Evolutionary conservation across 2,329 filamentous ascomycete species (phyloP), one percentile per base, ranked within the genome.

Genomic region (Colletotrichum salicis): DNA sequence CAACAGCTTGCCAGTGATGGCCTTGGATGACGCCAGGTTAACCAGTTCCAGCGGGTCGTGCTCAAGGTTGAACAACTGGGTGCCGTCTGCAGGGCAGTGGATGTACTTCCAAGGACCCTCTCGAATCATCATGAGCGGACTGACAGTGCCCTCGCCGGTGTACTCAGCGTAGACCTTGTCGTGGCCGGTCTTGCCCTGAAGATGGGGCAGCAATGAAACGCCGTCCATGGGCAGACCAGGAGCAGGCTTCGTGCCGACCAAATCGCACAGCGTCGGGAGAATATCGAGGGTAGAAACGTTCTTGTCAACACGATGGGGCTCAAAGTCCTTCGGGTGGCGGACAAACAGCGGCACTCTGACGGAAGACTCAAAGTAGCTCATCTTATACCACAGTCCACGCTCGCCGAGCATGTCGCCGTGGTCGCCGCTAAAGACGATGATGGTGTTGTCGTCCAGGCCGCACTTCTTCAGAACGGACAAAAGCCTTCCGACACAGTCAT

Each of bases 391-490:
- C 58, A 98, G 85, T 6, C 93, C 93, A 64, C 94, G 91, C 85
- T 98, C 95, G 71, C 95, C 95, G 8, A 98, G 89, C 95, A 98
- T 98, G 82, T 98, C 95, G 67, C 95, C 95, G 79, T 98, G 95
- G 80, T 98, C 95, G 56, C 95, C 95, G 70, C 93, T 95, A 84
- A 98, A 98, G 75, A 98, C 91, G 77, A 98, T 87, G 76, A 97
- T 95, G 13, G 95, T 98, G 82, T 97, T 90, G 41, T 97, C 91
- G 72, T 92, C 92, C 56, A 98, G 86, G 7, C 91, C 89, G 78
- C 94, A 96, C 71, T 94, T 88, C 80, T 95, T 92, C 22, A 98
- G 85, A 0, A 94, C 92, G 73, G 90, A 86, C 29, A 97, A 86
- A 41, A 98, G 88, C 79, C 93, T 93, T 70, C 95, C 95, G 75